Percentiles rank a stretch among this genome's conserved stretches.
Evolutionary conservation across 768 basidiomycete species (phyloP).

Genomic region (Suillus hirtellus): DNA sequence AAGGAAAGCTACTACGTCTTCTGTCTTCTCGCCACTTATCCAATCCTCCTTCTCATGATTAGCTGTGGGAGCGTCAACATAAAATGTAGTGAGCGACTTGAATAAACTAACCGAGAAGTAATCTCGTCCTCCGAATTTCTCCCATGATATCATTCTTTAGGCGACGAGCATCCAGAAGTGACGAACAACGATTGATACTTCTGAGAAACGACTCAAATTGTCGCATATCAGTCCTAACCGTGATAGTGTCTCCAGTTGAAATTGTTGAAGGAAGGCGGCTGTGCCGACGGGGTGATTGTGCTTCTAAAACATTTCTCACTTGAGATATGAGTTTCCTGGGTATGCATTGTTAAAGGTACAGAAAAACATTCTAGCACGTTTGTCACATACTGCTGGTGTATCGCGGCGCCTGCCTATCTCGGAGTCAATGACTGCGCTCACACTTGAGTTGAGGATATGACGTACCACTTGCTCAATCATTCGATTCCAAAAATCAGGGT

Average conservation of each 20-base stretch:
- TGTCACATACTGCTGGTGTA: slow-evolving; percentile 59
- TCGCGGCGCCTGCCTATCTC: slow-evolving; percentile 61
- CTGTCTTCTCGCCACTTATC: slow-evolving; percentile 84
- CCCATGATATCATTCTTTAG: slow-evolving; percentile 90
- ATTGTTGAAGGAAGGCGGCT: slow-evolving; percentile 42
- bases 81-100: not conserved
- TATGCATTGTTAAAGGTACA: slow-evolving; percentile 9
- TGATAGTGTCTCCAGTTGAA: slow-evolving; percentile 67
- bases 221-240: slow-evolving; percentile 73
- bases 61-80: slow-evolving; percentile 41
- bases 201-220: slow-evolving; percentile 92
- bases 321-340: slow-evolving; percentile 81
- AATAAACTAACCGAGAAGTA: slow-evolving; percentile 58
- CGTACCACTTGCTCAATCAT: slow-evolving; percentile 89
- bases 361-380: not conserved
- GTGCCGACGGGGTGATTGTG: slow-evolving; percentile 64
- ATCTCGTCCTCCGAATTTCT: slow-evolving; percentile 83
- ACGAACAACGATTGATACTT: slow-evolving; percentile 80
- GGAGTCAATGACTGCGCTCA: not conserved
- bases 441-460: slow-evolving; percentile 12
- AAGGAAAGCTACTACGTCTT: slow-evolving; percentile 83
- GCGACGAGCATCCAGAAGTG: slow-evolving; percentile 84
- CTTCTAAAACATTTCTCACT: slow-evolving; percentile 81
- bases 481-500: slow-evolving; percentile 97
- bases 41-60: slow-evolving; percentile 87